Base-by-base conservation (phyloP, 306 rosid genomes). In the Lagenaria siceraria region DNA sequence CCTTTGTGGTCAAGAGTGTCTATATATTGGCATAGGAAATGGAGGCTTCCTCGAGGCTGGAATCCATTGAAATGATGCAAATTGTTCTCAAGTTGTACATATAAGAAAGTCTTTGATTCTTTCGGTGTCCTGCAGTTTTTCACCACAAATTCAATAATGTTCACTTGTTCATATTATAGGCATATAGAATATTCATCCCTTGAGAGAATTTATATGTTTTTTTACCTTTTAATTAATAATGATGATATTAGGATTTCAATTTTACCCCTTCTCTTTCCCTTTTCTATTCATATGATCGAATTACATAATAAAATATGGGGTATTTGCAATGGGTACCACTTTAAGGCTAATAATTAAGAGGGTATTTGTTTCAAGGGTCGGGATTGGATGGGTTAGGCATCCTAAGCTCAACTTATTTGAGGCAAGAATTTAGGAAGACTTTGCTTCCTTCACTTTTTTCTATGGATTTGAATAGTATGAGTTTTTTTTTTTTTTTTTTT, bases 1-100 rank as follows among this genome's bases (percentile, higher is more conserved):
- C 98, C 99, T 15, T 69, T 90, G 78, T 96, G 99, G 99, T 89
- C 97, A n/a, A 85, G 99, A 81, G 92, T 92, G 63, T 96, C 99
- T 0, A 89, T 96, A 78, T 96, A 88, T 84, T 96, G 99, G 99
- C 99, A 96, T 78, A 87, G 91, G 78, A 92, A 88, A 79, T 96
- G 99, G 99, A 87, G 78, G 84, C 87, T 96, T 77, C 97, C 99
- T 81, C 84, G 77, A 82, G 97, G 92, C 7, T 89, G 88, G 91
- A 87, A 68, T 61, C 79, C 58, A 29, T 83, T 52, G 78, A 85
- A 82, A 83, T 78, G 82, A 82, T 27, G 78, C 79, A 83, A 74
- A 35, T 43, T 79, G 58, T 70, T 35, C 52, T 42, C 78, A 78
- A 76, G 8, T 77, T 82, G 61, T 81, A 79, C 76, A 85, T 82